A percentile compares a stretch with the other conserved stretches of the same genome.
Evolutionary conservation across 202 grass and related monocot species (phyloP).

Genomic region (Setaria italica): DNA sequence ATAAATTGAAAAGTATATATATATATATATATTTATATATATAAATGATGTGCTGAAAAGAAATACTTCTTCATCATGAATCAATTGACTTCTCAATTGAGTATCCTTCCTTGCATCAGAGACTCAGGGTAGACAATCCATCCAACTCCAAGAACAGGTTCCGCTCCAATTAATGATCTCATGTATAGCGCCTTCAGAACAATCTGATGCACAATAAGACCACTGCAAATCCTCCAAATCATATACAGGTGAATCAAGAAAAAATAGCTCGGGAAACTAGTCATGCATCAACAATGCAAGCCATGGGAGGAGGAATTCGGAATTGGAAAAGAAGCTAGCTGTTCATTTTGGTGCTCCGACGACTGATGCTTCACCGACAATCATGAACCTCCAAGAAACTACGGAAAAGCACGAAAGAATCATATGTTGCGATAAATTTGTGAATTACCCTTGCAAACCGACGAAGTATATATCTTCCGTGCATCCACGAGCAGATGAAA

Average conservation of each 20-base stretch:
- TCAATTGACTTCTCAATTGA: not conserved
- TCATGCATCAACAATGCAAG: conserved; percentile 12
- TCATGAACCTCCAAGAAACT: not conserved
- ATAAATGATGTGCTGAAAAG: not conserved
- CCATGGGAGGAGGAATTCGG: not conserved
- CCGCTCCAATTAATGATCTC: not conserved
- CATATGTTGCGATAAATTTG: not conserved
- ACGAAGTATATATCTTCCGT: not conserved
- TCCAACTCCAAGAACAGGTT: not conserved
- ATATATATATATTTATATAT: no score
- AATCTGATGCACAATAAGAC: not conserved
- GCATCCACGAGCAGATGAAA: conserved; percentile 67
- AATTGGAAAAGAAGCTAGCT: not conserved
- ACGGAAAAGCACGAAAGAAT: not conserved
- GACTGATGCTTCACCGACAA: not conserved
- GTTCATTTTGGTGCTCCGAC: not conserved
- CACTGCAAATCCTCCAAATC: conserved; percentile 4
- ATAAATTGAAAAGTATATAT: not conserved
- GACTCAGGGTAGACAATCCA: not conserved
- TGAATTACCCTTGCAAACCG: not conserved
- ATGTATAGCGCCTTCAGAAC: not conserved
- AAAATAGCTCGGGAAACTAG: conserved; percentile 1
- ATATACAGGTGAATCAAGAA: not conserved
- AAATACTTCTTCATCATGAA: not conserved
- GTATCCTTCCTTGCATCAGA: conserved; percentile 1